Percentiles rank a stretch among this genome's conserved stretches.
Conservation (phyloP, 2,329 filamentous ascomycete genomes). For the Exophiala dermatitidis region DNA sequence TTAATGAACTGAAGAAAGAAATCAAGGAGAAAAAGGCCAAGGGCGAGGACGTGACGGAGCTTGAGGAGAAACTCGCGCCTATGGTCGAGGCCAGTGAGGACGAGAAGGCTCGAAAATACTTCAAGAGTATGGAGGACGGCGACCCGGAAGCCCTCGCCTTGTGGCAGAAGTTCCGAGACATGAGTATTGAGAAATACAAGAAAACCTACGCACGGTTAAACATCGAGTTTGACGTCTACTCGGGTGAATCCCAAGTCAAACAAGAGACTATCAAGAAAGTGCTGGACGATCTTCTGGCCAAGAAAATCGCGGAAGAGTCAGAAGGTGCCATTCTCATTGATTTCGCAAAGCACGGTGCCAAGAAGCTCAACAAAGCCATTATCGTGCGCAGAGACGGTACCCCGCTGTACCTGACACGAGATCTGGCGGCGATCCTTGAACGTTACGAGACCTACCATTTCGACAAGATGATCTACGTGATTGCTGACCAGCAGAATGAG, state of each 20-base stretch:
- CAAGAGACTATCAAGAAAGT: slow-evolving; percentile 56
- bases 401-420: slow-evolving; percentile 61
- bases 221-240: slow-evolving; percentile 59
- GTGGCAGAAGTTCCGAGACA: slow-evolving; percentile 57
- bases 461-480: slow-evolving; percentile 63
- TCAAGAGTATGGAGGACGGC: slow-evolving; percentile 61
- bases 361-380: slow-evolving; percentile 61
- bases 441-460: slow-evolving; percentile 56
- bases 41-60: slow-evolving; percentile 41
- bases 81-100: slow-evolving; percentile 49
- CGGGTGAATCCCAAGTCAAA: slow-evolving; percentile 61
- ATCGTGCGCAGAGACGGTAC: slow-evolving; percentile 62
- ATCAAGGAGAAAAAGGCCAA: slow-evolving; percentile 44
- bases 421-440: slow-evolving; percentile 60
- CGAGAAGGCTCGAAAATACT: slow-evolving; percentile 47
- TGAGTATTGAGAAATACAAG: slow-evolving; percentile 59
- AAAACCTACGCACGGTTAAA: slow-evolving; percentile 58
- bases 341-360: slow-evolving; percentile 59
- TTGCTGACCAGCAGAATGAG: slow-evolving; percentile 58
- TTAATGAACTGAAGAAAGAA: slow-evolving; percentile 49
- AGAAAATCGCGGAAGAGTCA: slow-evolving; percentile 55
- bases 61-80: slow-evolving; percentile 41
- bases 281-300: slow-evolving; percentile 52
- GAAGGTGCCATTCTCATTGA: slow-evolving; percentile 64
- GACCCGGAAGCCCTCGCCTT: slow-evolving; percentile 52